Evolutionary conservation across 1,284 basidiomycete species (phyloP), one percentile per base, ranked within the genome.

Genomic region (Sphaerobolus stellatus): DNA sequence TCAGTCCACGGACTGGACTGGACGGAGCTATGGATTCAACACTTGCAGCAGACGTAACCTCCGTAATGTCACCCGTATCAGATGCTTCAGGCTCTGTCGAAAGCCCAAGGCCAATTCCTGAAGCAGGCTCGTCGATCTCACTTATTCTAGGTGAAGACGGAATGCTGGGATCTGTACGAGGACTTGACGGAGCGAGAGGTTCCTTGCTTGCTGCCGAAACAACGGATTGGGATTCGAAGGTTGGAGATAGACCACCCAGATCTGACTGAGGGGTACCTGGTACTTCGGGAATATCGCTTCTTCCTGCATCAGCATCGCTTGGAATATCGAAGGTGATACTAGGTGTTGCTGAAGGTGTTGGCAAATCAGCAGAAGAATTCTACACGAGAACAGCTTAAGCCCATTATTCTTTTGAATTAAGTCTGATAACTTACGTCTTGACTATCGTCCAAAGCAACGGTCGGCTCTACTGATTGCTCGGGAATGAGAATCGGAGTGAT

Each of bases 221-320:
- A 22, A 43, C 50, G 11, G 50, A 52, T 24, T 41, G 50, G 28
- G 50, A 52, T 24, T 52, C 50, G 40, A 52, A 52, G 24, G 50
- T 52, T 22, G 50, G 50, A 27, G 50, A 34, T 20, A 52, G 31
- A 7, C 41, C 50, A 44, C 50, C 40, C 16, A 52, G 50, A 20
- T 52, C 50, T 9, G 50, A 52, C 7, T 41, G 50, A 14, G 50
- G 50, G 5, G 50, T 52, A 30, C 38, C 44, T n/a, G 50, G 24
- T 31, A 43, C 50, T 43, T 52, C 50, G 13, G 50, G 50, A 22
- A 44, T 27, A 16, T 52, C 50, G 29, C 50, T 52, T 6, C 50
- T 22, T 14, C 5, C 33, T 13, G 50, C 25, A 16, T 50, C 48
- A 14, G 22, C 31, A 25, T 50, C 33, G 27, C n/a, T 50, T 27